Evolutionary conservation across 805 yeast genomes (phyloP), one percentile per base, ranked within the genome.

Genomic region (Saturnispora besseyi): DNA sequence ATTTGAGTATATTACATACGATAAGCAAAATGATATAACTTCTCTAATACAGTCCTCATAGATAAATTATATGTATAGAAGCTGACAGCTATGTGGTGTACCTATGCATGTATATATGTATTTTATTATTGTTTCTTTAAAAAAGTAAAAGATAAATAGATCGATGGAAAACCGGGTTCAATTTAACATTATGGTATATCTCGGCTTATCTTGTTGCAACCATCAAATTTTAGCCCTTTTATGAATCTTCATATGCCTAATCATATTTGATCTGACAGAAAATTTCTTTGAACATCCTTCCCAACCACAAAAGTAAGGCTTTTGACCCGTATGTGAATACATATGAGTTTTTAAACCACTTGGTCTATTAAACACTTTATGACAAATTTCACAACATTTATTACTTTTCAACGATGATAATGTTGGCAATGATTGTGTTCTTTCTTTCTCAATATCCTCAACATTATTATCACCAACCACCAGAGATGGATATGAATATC

Each of bases 271-370:
- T 60, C 87, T 78, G 21, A 90, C 89, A 15, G 83, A 78, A 62
- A 88, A 88, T 4, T 75, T 59, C 58, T 82, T 79, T 0, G 78
- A 79, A 64, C 96, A 88, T 18, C 75, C 77, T 0, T 68, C 68
- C 79, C 85, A 82, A 24, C 74, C 69, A 64, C 99, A 91, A 46
- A 64, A 64, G 63, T 74, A 89, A 1, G 97, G 97, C 60, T 81
- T 85, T 59, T 89, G 96, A 2, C 96, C 96, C 1, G 91, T 80
- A 63, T 91, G 98, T 2, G 78, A 80, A 46, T 96, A 71, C 70
- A 75, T 64, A 65, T 91, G 98, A 65, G 87, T 96, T 40, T 75
- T 74, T 41, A 93, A 70, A 74, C 84, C 83, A 31, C 83, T 70
- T 45, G 85, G 87, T 41, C 84, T 87, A 5, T 95, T 86, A 64